Evolutionary conservation across 305 asterid species (phyloP).

Genomic region (Fraxinus sp.): DNA sequence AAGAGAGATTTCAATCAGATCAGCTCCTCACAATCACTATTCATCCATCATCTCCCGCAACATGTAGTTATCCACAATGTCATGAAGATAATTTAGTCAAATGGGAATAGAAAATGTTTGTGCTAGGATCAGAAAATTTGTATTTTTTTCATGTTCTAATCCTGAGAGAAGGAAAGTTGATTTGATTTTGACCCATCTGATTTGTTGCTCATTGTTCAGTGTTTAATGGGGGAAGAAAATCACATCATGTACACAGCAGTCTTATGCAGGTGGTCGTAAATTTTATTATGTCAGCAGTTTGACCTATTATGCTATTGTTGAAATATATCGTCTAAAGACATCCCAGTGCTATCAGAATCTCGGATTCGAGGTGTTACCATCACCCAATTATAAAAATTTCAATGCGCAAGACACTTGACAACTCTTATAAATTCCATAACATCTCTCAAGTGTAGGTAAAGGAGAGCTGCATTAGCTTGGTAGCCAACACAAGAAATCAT

Average conservation of each 20-base stretch:
- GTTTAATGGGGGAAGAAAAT: background rate
- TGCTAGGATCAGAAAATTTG: background rate
- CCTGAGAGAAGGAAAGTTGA: background rate
- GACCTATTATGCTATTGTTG: background rate
- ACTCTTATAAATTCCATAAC: background rate
- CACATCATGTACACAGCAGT: background rate
- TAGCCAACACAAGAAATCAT: background rate
- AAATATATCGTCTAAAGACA: background rate
- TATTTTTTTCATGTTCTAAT: background rate
- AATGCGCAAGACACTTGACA: background rate
- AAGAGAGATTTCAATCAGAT: constrained; percentile 65
- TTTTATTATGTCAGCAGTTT: background rate
- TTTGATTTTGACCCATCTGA: background rate
- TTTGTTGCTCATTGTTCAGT: background rate
- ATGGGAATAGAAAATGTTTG: background rate
- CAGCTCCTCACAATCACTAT: constrained; percentile 59
- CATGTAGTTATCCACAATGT: constrained; percentile 80
- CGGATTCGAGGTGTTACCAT: background rate
- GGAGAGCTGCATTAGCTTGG: background rate
- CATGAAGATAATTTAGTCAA: constrained; percentile 55
- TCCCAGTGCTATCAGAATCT: background rate
- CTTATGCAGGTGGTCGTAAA: background rate
- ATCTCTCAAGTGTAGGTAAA: background rate
- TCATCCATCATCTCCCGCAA: constrained; percentile 68
- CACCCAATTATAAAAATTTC: background rate